Conservation (phyloP, 176 grass and related monocot species). For the Themeda triandra region DNA sequence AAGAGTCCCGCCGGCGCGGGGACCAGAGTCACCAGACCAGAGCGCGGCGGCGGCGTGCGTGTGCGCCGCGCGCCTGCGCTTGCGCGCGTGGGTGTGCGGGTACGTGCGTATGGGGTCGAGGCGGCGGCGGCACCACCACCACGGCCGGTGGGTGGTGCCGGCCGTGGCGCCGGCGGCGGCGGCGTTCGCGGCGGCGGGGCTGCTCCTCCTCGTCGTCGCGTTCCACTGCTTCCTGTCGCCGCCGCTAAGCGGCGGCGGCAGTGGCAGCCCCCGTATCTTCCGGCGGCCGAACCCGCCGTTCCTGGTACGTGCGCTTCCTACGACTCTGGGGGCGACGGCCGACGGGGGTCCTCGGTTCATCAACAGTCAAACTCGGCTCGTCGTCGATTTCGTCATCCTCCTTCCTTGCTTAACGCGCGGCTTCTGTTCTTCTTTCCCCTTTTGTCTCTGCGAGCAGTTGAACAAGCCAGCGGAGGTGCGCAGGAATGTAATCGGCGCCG, state of each 20-base stretch:
- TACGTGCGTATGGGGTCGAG: constrained; percentile 43
- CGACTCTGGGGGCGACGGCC: constrained; percentile 10
- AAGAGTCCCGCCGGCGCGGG: not conserved
- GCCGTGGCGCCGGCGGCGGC: constrained; percentile 46
- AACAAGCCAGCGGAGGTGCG: constrained; percentile 62
- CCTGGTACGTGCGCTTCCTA: constrained; percentile 27
- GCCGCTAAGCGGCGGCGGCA: constrained; percentile 40
- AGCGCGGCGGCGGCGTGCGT: not conserved
- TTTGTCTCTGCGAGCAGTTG: constrained; percentile 46
- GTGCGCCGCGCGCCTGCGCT: not conserved
- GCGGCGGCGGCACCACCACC: constrained; percentile 56
- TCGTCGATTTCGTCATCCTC: constrained; percentile 12
- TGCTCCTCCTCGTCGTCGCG: constrained; percentile 63
- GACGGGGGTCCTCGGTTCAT: not conserved
- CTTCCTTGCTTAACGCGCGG: constrained; percentile 22
- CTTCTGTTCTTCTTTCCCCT: not conserved
- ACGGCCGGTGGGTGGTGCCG: constrained; percentile 58
- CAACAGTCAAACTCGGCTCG: not conserved
- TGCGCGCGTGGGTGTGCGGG: not conserved
- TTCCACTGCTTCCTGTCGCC: constrained; percentile 76
- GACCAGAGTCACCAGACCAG: not conserved
- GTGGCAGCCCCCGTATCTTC: constrained; percentile 1
- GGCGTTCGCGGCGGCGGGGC: constrained; percentile 43
- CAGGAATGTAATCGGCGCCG: constrained; percentile 48
- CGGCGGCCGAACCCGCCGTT: constrained; percentile 38